These are phyloP conservation scores for Aspergillus nidulans DNA, from an alignment of 495 filamentous ascomycete species.

Conservation along the genomic window DNA sequence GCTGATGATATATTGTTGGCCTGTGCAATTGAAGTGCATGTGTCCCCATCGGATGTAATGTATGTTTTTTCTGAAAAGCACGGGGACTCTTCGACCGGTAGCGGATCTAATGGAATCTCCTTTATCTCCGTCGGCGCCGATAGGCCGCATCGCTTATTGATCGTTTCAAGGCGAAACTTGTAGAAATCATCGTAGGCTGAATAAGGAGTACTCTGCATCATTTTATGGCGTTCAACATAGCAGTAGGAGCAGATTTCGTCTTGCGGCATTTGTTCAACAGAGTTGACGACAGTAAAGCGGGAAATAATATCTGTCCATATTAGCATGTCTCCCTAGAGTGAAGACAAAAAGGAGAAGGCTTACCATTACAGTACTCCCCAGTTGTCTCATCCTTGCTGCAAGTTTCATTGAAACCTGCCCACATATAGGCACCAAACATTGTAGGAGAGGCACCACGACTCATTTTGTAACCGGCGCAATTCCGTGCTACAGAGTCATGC, in stretches of 20 bases:
- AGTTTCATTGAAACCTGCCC: background rate
- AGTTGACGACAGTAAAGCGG: background rate
- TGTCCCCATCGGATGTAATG: conserved; percentile 1
- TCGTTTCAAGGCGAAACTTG: background rate
- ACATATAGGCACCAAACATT: background rate
- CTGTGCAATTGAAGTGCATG: conserved; percentile 17
- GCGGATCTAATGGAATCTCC: background rate
- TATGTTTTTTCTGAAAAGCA: background rate
- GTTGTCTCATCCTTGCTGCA: background rate
- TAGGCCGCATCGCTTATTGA: background rate
- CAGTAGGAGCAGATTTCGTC: background rate
- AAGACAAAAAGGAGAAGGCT: background rate
- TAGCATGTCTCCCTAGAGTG: background rate
- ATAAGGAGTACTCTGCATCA: background rate
- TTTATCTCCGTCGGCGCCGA: background rate
- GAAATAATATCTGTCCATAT: background rate
- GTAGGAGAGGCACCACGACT: background rate
- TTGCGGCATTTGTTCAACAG: background rate
- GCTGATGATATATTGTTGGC: conserved; percentile 23
- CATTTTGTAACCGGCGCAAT: background rate
- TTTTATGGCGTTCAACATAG: background rate
- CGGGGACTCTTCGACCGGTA: background rate
- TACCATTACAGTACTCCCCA: background rate
- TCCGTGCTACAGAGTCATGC: conserved; percentile 1
- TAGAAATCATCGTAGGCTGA: background rate